phyloP scores from a whole-genome alignment of 805 yeast genomes.

The Tetrapisispora phaffii region DNA sequence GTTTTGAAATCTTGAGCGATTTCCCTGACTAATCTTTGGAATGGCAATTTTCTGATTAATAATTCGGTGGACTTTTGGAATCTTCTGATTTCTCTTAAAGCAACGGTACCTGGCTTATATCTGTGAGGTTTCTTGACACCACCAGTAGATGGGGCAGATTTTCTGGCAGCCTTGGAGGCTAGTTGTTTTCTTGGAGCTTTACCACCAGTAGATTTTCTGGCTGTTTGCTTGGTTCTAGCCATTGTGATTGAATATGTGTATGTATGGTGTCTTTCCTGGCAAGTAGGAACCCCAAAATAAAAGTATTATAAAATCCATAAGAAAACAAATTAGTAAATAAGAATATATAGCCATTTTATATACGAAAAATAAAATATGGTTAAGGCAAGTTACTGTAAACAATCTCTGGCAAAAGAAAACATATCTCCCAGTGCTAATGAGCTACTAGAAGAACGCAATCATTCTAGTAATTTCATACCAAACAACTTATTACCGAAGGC shows the following conservation, averaged over 20 bases:
- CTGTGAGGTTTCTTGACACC: conserved; percentile 93
- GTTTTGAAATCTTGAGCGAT: conserved; percentile 90
- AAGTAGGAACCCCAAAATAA: background rate
- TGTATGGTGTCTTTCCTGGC: background rate
- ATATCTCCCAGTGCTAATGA: no score
- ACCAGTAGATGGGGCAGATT: conserved; percentile 83
- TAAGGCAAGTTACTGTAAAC: background rate
- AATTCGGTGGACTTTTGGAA: conserved; percentile 94
- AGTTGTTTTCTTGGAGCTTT: conserved; percentile 91
- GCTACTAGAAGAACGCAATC: background rate
- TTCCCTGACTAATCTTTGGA: conserved; percentile 93
- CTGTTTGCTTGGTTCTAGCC: conserved; percentile 93
- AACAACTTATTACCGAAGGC: no score
- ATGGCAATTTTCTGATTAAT: conserved; percentile 89
- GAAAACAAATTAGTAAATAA: background rate
- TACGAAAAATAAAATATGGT: background rate
- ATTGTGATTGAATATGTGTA: conserved; percentile 30
- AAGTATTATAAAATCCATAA: background rate
- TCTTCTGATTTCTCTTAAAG: conserved; percentile 92
- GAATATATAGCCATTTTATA: background rate
- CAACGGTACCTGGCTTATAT: conserved; percentile 95
- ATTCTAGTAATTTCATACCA: background rate
- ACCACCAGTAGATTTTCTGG: conserved; percentile 93
- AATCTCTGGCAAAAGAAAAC: no score
- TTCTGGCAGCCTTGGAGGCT: conserved; percentile 89